Conservation (phyloP, 768 basidiomycete genomes). For the Pleurotus tuoliensis region DNA sequence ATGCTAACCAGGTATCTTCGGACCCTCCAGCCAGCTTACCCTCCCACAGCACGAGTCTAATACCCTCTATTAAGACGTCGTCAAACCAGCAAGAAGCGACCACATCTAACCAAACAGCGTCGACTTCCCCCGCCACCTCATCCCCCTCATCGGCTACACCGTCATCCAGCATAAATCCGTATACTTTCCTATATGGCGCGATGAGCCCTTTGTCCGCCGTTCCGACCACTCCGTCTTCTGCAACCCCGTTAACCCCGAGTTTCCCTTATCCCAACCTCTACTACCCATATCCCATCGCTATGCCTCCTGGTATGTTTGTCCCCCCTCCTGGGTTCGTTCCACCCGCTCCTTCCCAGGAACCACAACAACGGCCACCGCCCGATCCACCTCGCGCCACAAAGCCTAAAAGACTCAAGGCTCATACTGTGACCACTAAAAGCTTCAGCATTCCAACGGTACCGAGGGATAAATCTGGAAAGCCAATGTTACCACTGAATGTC, state of each 20-base stretch:
- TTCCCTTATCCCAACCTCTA: conserved; percentile 40
- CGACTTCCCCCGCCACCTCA: neutral
- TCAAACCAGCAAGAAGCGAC: conserved; percentile 4
- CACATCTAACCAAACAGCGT: conserved; percentile 1
- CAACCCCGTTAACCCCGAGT: conserved; percentile 32
- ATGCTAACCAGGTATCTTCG: neutral
- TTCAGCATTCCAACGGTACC: conserved; percentile 78
- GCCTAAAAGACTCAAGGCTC: conserved; percentile 76
- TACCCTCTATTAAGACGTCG: conserved; percentile 12
- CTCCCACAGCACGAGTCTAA: conserved; percentile 8
- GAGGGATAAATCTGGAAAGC: conserved; percentile 64
- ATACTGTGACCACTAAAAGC: conserved; percentile 74
- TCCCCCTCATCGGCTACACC: conserved; percentile 6
- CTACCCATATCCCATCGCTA: conserved; percentile 36
- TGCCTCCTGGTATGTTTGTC: conserved; percentile 33
- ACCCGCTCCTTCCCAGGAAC: conserved; percentile 15
- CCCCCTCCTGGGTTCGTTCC: conserved; percentile 24
- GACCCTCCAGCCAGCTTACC: neutral
- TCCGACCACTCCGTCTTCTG: conserved; percentile 31
- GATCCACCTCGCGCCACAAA: conserved; percentile 51
- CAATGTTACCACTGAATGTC: conserved; percentile 74
- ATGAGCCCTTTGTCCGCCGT: conserved; percentile 3
- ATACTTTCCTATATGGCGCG: conserved; percentile 33
- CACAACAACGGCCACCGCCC: conserved; percentile 19
- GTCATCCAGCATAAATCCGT: conserved; percentile 32